Conservation (phyloP, 2,329 filamentous ascomycete species). For the Xylaria sp. region DNA sequence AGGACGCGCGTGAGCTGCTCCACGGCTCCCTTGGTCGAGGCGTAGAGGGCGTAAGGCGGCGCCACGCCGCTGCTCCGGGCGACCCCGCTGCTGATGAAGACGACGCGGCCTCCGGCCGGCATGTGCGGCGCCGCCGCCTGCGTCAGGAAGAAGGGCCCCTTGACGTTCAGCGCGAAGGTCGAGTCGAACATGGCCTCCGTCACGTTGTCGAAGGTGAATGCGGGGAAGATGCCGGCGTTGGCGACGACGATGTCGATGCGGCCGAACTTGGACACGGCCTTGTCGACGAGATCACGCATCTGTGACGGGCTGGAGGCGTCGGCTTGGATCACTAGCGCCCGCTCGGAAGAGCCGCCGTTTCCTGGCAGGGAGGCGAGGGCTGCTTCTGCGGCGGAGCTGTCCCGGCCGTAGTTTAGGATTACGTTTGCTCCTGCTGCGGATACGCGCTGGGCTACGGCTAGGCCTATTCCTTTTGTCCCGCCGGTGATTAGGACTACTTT, state of each 20-base stretch:
- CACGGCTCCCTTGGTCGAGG: constrained; percentile 66
- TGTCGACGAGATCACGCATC: constrained; percentile 60
- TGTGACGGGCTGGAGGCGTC: constrained; percentile 60
- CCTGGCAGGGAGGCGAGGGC: constrained; percentile 52
- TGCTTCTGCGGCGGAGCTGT: constrained; percentile 57
- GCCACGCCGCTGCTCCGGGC: constrained; percentile 53
- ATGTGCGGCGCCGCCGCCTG: constrained; percentile 35
- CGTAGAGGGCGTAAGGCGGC: constrained; percentile 62
- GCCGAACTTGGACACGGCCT: constrained; percentile 60
- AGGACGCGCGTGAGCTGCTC: constrained; percentile 67
- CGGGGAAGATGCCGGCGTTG: constrained; percentile 63
- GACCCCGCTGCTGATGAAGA: constrained; percentile 54
- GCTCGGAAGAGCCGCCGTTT: constrained; percentile 53
- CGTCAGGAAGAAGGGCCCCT: constrained; percentile 58
- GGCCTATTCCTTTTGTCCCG: constrained; percentile 68
- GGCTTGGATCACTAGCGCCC: constrained; percentile 65
- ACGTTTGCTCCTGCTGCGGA: constrained; percentile 66
- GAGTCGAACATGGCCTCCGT: constrained; percentile 47
- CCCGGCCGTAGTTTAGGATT: constrained; percentile 66
- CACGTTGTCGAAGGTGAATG: constrained; percentile 60
- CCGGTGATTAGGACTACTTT: constrained; percentile 64
- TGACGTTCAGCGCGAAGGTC: constrained; percentile 41
- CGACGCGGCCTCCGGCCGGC: constrained; percentile 47
- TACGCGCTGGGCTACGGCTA: constrained; percentile 66
- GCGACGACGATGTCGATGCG: constrained; percentile 68